Conservation (phyloP, 352 stramenopile genomes). For the Phytophthora idaei region DNA sequence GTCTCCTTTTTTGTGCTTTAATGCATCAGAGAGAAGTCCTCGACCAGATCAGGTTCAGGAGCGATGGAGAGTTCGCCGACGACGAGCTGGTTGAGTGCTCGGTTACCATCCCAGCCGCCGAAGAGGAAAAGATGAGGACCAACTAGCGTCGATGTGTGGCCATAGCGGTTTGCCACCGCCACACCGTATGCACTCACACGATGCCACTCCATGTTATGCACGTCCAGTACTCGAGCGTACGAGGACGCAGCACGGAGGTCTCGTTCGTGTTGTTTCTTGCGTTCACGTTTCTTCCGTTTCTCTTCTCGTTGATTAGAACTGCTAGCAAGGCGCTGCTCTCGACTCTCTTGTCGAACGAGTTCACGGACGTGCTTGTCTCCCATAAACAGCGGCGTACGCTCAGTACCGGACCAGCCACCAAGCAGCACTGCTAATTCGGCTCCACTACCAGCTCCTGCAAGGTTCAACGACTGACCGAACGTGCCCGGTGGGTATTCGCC, state of each 20-base stretch:
- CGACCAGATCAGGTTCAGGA: constrained; percentile 12
- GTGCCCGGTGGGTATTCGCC: constrained; percentile 70
- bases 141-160: constrained; percentile 67
- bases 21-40: constrained; percentile 13
- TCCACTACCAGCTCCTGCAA: constrained; percentile 23
- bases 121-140: constrained; percentile 78
- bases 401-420: constrained; percentile 78
- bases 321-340: constrained; percentile 61
- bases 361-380: constrained; percentile 73
- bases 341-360: constrained; percentile 54
- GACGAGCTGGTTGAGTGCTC: constrained; percentile 77
- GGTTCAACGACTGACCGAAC: constrained; percentile 63
- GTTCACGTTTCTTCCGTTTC: constrained; percentile 40
- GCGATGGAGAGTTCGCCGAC: constrained; percentile 55
- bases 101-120: constrained; percentile 83
- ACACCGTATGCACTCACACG: constrained; percentile 45
- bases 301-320: constrained; percentile 26
- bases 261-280: constrained; percentile 42
- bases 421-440: constrained; percentile 67
- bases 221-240: constrained; percentile 65
- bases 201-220: constrained; percentile 72
- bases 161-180: constrained; percentile 68
- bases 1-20: constrained; percentile 8
- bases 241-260: constrained; percentile 52
- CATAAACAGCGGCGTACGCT: constrained; percentile 78